Evolutionary conservation across 2,329 filamentous ascomycete genomes (phyloP), one percentile per base, ranked within the genome.

Genomic region (Akanthomyces muscarius): DNA sequence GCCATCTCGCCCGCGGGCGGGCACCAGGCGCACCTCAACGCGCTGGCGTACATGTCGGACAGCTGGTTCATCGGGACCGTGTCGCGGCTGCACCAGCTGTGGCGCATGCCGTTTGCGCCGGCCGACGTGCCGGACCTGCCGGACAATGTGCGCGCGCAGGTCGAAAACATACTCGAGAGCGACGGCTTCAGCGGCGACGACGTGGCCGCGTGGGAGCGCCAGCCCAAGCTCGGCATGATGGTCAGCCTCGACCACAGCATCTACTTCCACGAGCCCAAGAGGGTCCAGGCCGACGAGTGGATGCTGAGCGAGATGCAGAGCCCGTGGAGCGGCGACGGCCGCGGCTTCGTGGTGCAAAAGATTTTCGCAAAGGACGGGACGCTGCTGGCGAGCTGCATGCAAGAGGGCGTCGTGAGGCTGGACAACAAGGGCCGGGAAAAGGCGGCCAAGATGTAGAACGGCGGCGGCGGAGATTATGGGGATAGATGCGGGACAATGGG

Each of bases 21-120:
- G 1, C 86, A 89, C 66, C 85, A 89, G 70, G 91, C 92, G 13
- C 93, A 98, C 73, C 80, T 97, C 42, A 89, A 86, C 44, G 95
- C 95, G 10, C 81, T 99, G 65, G 94, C 94, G 28, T 99, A 98
- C 78, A 90, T 98, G 80, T 91, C 88, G 30, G 94, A 98, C 77
- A 90, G 85, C 72, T 95, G 91, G 78, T 98, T 99, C 77, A 93
- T 98, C 74, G 93, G 91, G 45, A 97, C 93, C 2, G 86, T 97
- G 8, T 82, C 88, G 33, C 86, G 91, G 23, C 88, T 93, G 61
- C 93, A 97, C 75, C 83, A 86, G 63, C 82, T 97, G 42, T 93
- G 90, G 84, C 83, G 90, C 16, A 91, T 90, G 73, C 85, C 83
- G 1, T 83, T 81, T 55, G 65, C 78, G 14, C 80, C 81, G 2